These are phyloP conservation scores for Chlamydomonas sp. DNA, from an alignment of 139 green algal genomes.

Conservation along the genomic window DNA sequence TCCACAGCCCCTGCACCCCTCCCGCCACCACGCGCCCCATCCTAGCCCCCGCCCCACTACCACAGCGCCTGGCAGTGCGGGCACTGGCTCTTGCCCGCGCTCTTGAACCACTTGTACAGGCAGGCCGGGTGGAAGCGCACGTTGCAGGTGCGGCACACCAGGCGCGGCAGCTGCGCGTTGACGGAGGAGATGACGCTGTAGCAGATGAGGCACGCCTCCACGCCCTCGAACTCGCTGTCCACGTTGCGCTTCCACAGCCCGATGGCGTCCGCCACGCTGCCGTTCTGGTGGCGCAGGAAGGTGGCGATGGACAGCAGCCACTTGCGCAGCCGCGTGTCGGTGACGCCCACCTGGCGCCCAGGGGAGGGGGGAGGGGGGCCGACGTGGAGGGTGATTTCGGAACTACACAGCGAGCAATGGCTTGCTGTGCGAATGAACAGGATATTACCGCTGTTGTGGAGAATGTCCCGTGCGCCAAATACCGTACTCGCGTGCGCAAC, in stretches of 20 bases:
- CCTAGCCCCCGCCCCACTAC: not conserved
- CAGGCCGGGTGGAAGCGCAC: conserved; percentile 94
- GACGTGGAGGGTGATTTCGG: too few relatives aligned
- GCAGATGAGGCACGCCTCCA: conserved; percentile 98
- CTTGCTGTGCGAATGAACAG: too few relatives aligned
- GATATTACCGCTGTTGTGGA: too few relatives aligned
- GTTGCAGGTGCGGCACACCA: conserved; percentile 91
- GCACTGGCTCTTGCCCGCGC: conserved; percentile 85
- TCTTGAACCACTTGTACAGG: conserved; percentile 97
- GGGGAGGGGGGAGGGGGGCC: too few relatives aligned
- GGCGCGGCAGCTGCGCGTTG: conserved; percentile 83
- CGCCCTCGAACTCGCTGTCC: conserved; percentile 67
- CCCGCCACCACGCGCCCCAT: too few relatives aligned
- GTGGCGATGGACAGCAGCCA: conserved; percentile 93
- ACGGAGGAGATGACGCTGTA: conserved; percentile 90
- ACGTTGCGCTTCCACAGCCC: conserved; percentile 88
- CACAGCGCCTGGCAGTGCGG: conserved; percentile 88
- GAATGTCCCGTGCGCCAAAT: too few relatives aligned
- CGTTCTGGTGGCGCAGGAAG: conserved; percentile 90
- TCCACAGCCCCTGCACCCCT: too few relatives aligned
- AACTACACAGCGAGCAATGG: too few relatives aligned
- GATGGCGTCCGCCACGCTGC: conserved; percentile 83
- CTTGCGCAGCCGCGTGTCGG: conserved; percentile 87
- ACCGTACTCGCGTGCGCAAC: too few relatives aligned
- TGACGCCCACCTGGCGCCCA: conserved; percentile 67